Percentiles rank a stretch among this genome's conserved stretches.
These are phyloP conservation scores for Elaeis guineensis DNA, from an alignment of 176 grass and related monocot genomes.

Conservation along the genomic window DNA sequence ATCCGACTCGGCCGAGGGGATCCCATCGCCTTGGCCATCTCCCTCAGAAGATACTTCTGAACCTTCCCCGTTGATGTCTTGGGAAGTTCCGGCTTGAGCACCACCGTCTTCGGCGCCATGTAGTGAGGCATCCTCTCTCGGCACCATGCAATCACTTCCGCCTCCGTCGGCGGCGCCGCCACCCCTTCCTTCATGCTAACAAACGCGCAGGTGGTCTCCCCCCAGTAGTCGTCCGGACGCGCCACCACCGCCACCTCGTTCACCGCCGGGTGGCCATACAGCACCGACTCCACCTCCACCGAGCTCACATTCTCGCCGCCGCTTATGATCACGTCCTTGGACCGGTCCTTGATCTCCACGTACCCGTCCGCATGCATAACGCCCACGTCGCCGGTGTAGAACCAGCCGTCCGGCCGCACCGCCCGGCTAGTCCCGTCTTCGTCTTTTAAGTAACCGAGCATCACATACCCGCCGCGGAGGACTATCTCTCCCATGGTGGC, in stretches of 20 bases:
- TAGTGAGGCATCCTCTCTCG: conserved; percentile 66
- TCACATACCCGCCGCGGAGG: conserved; percentile 44
- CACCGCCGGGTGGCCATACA: conserved; percentile 65
- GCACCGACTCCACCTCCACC: conserved; percentile 75
- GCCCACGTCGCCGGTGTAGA: conserved; percentile 74
- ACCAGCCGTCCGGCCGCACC: conserved; percentile 49
- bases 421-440: conserved; percentile 24
- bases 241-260: conserved; percentile 74
- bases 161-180: conserved; percentile 17
- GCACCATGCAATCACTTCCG: conserved; percentile 56
- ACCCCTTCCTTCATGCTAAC: conserved; percentile 41
- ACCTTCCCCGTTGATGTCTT: conserved; percentile 89
- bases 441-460: conserved; percentile 63
- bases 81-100: conserved; percentile 49
- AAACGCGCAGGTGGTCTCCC: conserved; percentile 91
- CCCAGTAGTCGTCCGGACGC: conserved; percentile 63
- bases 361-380: conserved; percentile 84
- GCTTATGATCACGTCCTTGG: conserved; percentile 93
- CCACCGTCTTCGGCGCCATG: conserved; percentile 71
- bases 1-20: conserved; percentile 24
- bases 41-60: conserved; percentile 54
- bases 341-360: conserved; percentile 72
- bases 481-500: conserved; percentile 59
- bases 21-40: conserved; percentile 51
- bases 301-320: conserved; percentile 94